Conservation (phyloP, 2,329 filamentous ascomycete species). For the Colletotrichum viniferum region DNA sequence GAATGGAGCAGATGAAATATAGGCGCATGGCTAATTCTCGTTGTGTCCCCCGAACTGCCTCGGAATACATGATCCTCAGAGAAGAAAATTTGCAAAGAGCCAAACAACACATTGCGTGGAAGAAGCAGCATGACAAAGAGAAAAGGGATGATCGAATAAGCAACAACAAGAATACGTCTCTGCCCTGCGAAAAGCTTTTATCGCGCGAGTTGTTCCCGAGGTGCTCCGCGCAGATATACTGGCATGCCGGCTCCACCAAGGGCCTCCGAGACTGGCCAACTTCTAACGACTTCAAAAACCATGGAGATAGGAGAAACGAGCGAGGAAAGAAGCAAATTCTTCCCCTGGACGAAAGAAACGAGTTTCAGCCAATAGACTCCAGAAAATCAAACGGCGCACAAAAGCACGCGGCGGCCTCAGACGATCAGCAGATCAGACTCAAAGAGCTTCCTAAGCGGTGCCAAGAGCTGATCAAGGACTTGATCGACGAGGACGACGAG, state of each 20-base stretch:
- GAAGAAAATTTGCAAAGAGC: not conserved
- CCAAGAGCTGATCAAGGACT: not conserved
- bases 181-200: not conserved
- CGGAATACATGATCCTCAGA: not conserved
- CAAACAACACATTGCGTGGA: not conserved
- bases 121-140: not conserved
- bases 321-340: not conserved
- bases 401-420: not conserved
- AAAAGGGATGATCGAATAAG: not conserved
- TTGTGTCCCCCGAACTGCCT: slow-evolving; percentile 32
- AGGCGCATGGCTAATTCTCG: slow-evolving; percentile 41
- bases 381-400: not conserved
- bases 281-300: not conserved
- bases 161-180: not conserved
- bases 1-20: slow-evolving; percentile 37
- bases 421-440: not conserved
- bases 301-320: not conserved
- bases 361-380: not conserved
- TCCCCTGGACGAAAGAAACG: not conserved
- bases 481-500: not conserved
- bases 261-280: not conserved
- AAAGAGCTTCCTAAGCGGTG: not conserved
- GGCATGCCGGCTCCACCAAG: not conserved
- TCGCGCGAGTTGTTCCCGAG: not conserved
- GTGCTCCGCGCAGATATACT: not conserved